These are phyloP conservation scores for Hymenoscyphus albidus DNA, from an alignment of 2,329 filamentous ascomycete genomes.

Conservation along the genomic window DNA sequence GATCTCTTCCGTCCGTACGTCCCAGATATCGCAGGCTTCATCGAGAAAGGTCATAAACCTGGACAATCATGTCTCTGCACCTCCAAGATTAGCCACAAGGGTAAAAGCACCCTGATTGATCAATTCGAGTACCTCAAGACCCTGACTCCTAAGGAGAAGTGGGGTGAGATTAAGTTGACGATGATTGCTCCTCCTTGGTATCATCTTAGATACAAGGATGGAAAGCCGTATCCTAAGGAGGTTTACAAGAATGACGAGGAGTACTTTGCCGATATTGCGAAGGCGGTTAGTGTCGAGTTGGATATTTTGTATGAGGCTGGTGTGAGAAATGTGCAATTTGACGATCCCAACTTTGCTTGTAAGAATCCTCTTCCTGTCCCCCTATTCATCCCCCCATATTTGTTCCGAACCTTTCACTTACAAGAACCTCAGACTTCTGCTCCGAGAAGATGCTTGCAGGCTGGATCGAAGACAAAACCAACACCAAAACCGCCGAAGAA, in stretches of 20 bases:
- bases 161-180: slow-evolving; percentile 66
- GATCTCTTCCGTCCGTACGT: slow-evolving; percentile 41
- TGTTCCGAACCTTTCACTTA: background rate
- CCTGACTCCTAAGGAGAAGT: slow-evolving; percentile 56
- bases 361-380: slow-evolving; percentile 33
- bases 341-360: slow-evolving; percentile 62
- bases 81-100: slow-evolving; percentile 45
- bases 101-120: slow-evolving; percentile 40
- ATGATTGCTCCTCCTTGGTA: slow-evolving; percentile 67
- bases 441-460: slow-evolving; percentile 67
- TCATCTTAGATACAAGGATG: slow-evolving; percentile 58
- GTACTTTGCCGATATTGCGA: slow-evolving; percentile 52
- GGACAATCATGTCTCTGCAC: slow-evolving; percentile 45
- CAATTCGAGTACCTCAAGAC: slow-evolving; percentile 54
- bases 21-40: slow-evolving; percentile 42
- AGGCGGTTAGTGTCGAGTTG: slow-evolving; percentile 50
- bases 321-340: slow-evolving; percentile 51
- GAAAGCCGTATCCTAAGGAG: slow-evolving; percentile 48
- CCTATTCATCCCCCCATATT: background rate
- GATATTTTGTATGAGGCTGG: slow-evolving; percentile 53
- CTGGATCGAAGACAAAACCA: slow-evolving; percentile 57
- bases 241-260: slow-evolving; percentile 51
- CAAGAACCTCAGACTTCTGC: slow-evolving; percentile 58
- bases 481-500: slow-evolving; percentile 61
- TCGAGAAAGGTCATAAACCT: slow-evolving; percentile 44